Evolutionary conservation across 2,329 filamentous ascomycete species (phyloP), one percentile per base, ranked within the genome.

Genomic region (Beauveria bassiana): DNA sequence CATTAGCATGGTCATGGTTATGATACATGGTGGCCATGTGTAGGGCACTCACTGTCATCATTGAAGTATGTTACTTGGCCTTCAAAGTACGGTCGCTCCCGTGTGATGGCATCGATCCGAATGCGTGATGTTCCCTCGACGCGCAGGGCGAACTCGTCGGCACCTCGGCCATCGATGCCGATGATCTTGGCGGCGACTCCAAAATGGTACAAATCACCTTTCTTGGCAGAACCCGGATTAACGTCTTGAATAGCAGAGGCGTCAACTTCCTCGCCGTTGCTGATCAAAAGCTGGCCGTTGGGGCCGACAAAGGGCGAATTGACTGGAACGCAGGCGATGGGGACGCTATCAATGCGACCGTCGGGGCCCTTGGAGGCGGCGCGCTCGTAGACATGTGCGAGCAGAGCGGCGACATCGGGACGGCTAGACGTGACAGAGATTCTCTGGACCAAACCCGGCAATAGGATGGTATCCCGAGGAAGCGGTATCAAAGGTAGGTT

Each of bases 261-360:
- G 65, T 81, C 78, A 65, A 80, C 79, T 46, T 79, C 76, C 26
- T 83, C 82, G 45, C 81, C 83, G 70, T 86, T 81, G 59, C 88
- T 84, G 61, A 96, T 83, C 66, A 96, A 80, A 62, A 86, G 83
- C 73, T 93, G 87, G 50, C 92, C 92, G 69, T 91, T 86, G 31
- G 82, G 81, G 62, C 86, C 87, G 28, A 96, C 80, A 26, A 87
- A 82, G 4, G 88, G 87, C 55, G 91, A 95, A 65, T 81, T 87
- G 63, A 97, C 80, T 22, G 95, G 95, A 60, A 98, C 86, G 73
- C 93, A 98, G 59, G 89, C 91, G 66, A 98, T 87, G 9, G 90
- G 87, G 67, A 96, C 86, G 66, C 80, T 79, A 66, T 86, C 83
- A 70, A 87, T 80, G 65, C 83, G 79, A 66, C 86, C 81, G 64